phyloP scores from a whole-genome alignment of 2,329 filamentous ascomycete species.

The Microdochium bolleyi region DNA sequence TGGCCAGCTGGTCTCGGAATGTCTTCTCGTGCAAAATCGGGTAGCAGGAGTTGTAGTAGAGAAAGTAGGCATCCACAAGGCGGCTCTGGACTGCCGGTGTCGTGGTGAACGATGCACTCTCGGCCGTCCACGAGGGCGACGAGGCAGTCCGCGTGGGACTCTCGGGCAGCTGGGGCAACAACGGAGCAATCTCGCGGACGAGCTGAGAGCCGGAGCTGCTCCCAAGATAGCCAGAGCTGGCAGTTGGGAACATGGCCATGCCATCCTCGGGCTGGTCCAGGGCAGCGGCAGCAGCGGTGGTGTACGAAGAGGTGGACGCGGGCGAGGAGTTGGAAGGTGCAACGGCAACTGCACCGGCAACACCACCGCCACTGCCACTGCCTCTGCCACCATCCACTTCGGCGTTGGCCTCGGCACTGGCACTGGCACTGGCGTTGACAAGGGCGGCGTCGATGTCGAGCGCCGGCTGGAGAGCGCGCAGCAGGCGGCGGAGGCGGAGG shows the following conservation, averaged over 20 bases:
- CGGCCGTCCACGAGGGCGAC: neutral
- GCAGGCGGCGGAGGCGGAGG: constrained; percentile 15
- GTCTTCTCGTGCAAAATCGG: constrained; percentile 37
- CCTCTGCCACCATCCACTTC: too few relatives aligned
- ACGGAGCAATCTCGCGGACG: constrained; percentile 11
- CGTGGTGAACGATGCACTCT: too few relatives aligned
- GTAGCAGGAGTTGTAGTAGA: constrained; percentile 33
- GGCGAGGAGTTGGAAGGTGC: neutral
- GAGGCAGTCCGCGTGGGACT: neutral
- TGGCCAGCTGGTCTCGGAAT: constrained; percentile 25
- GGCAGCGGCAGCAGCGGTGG: neutral
- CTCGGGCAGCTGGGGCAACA: too few relatives aligned
- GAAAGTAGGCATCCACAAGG: constrained; percentile 33
- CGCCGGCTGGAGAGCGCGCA: constrained; percentile 16
- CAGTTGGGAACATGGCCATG: constrained; percentile 13
- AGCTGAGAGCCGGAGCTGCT: constrained; percentile 18
- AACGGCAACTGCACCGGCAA: neutral
- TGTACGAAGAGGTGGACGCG: neutral
- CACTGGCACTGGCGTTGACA: neutral
- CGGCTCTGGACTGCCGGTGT: constrained; percentile 7
- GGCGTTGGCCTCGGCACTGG: too few relatives aligned
- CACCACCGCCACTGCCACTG: neutral
- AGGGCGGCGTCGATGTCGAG: constrained; percentile 15
- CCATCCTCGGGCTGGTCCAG: too few relatives aligned
- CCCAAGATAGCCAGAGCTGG: constrained; percentile 15